Percentiles rank a stretch among this genome's conserved stretches.
phyloP scores from a whole-genome alignment of 139 green algal genomes.

The Chlamydomonas schloesseri region DNA sequence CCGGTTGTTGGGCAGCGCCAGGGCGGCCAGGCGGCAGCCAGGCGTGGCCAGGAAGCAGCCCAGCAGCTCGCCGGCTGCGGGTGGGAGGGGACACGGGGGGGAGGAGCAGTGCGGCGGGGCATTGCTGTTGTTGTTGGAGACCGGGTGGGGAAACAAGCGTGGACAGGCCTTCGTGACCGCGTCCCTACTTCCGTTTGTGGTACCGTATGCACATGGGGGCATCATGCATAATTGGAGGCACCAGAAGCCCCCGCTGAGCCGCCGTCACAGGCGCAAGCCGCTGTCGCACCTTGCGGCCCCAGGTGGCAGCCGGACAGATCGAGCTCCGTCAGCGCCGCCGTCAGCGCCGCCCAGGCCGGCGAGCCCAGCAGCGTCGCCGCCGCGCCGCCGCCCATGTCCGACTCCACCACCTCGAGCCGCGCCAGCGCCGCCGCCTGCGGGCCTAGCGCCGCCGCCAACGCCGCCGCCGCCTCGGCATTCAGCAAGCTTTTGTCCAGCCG shows the following conservation, averaged over 20 bases:
- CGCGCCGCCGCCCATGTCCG: constrained; percentile 11
- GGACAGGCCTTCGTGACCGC: no score
- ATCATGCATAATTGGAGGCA: no score
- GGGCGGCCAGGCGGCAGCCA: background rate
- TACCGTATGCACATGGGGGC: no score
- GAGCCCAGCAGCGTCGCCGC: constrained; percentile 4
- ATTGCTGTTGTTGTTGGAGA: no score
- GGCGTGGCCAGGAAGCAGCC: background rate
- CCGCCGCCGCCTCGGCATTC: background rate
- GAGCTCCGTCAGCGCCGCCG: background rate
- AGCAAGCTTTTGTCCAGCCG: constrained; percentile 15
- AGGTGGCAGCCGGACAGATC: background rate
- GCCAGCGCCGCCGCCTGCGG: background rate
- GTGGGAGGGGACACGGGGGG: no score
- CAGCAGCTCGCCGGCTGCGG: constrained; percentile 8
- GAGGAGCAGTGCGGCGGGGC: no score
- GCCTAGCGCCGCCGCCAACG: constrained; percentile 9
- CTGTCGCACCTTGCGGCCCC: constrained; percentile 4
- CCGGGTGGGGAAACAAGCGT: no score
- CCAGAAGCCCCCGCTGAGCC: no score
- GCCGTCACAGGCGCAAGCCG: background rate
- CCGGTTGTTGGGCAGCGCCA: constrained; percentile 4
- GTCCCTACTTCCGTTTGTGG: no score
- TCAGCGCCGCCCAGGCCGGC: background rate
- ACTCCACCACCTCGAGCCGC: constrained; percentile 6